Evolutionary conservation across 1,284 basidiomycete species (phyloP), one percentile per base, ranked within the genome.

Genomic region (Ustilago trichophora): DNA sequence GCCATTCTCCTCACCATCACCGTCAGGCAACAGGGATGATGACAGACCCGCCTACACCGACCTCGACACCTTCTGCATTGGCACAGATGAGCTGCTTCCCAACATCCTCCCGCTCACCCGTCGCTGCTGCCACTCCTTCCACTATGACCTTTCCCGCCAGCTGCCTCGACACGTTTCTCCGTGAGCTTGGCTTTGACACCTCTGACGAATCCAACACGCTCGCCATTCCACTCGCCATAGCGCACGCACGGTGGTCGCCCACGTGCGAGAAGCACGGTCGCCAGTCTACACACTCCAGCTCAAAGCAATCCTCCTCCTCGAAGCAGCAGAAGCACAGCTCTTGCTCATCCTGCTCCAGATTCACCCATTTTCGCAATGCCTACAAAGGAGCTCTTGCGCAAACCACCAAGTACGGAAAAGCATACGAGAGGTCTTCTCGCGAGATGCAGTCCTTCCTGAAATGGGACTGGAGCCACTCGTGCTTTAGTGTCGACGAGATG

Each of bases 1-100:
- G n/a, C n/a, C 40, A 6, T 42, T 21, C 40, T 18, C 40, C 18
- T 18, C 27, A 31, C 16, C 26, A 13, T 31, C 25, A 4, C 31
- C 25, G 3, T 16, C n/a, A n/a, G n/a, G n/a, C n/a, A n/a, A n/a
- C n/a, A n/a, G n/a, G n/a, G n/a, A n/a, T n/a, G n/a, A n/a, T n/a
- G n/a, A n/a, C n/a, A n/a, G n/a, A n/a, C n/a, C 25, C 22, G 19
- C 18, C 43, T 18, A 12, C 24, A 12, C 9, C 29, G 16, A 9
- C 15, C 3, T 4, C 35, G 13, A 7, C 31, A 12, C 34, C 35
- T 3, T 34, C 37, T 3, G 15, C n/a, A 13, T 31, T 22, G 12
- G 18, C 13, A n/a, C 41, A 27, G n/a, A 29, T 37, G 1, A 25
- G 38, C 10, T 59, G 57, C 45, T 59, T 52, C 21, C 57, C 57